Conservation (phyloP, 1,139 yeast species). For the Geotrichum europaeum region DNA sequence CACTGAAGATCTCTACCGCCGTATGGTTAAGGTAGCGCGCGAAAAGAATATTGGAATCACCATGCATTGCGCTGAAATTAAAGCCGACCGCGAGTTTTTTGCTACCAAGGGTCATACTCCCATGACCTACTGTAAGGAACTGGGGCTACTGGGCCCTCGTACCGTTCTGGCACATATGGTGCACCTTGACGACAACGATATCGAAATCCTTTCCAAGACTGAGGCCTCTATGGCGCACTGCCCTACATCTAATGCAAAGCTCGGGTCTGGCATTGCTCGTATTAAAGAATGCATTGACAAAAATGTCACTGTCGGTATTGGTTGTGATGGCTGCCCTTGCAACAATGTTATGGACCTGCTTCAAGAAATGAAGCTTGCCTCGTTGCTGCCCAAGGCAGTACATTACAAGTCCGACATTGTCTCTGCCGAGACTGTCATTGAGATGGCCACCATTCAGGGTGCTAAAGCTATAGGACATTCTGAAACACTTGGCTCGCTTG, state of each 20-base stretch:
- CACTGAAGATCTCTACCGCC: slow-evolving; percentile 16
- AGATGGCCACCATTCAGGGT: slow-evolving; percentile 29
- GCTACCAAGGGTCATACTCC: slow-evolving; percentile 27
- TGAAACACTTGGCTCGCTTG: slow-evolving; percentile 25
- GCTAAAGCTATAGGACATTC: slow-evolving; percentile 21
- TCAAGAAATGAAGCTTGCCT: slow-evolving; percentile 31
- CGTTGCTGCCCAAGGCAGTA: slow-evolving; percentile 30
- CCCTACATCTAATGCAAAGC: slow-evolving; percentile 33
- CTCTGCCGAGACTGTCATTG: slow-evolving; percentile 29
- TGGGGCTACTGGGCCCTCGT: slow-evolving; percentile 27
- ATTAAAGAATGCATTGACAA: slow-evolving; percentile 29
- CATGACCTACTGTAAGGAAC: slow-evolving; percentile 26
- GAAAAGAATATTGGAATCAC: slow-evolving; percentile 26
- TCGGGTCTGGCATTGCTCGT: slow-evolving; percentile 30
- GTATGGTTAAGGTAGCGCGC: slow-evolving; percentile 22
- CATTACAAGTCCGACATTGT: slow-evolving; percentile 26
- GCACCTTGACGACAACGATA: slow-evolving; percentile 29
- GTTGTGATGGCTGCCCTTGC: slow-evolving; percentile 30
- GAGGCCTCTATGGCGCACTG: slow-evolving; percentile 31
- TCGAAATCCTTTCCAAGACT: slow-evolving; percentile 25
- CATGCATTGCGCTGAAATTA: slow-evolving; percentile 29
- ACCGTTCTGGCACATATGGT: slow-evolving; percentile 28
- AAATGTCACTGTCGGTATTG: slow-evolving; percentile 29
- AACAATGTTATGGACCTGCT: slow-evolving; percentile 28
- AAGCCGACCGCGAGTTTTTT: slow-evolving; percentile 27